Evolutionary conservation across 129 eudicot species (phyloP).

Genomic region (Arctium minus): DNA sequence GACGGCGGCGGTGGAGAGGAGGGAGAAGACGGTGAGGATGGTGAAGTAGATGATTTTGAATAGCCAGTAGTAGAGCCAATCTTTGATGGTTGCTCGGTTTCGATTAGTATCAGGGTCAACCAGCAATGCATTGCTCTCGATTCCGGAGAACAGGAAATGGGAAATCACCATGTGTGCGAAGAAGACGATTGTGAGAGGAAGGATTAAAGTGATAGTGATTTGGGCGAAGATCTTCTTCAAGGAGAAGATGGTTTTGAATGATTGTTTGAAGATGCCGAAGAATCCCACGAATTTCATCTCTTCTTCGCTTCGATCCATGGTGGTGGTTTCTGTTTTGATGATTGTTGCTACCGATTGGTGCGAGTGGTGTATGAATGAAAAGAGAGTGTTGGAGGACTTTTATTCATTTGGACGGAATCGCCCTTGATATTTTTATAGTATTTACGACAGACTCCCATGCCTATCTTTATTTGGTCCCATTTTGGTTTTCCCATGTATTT

Average conservation of each 20-base stretch:
- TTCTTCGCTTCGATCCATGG: conserved; percentile 32
- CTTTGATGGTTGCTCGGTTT: neutral
- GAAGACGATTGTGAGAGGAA: conserved; percentile 34
- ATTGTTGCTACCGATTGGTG: neutral
- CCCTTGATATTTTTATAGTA: neutral
- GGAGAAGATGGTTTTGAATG: conserved; percentile 23
- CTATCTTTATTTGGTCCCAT: neutral
- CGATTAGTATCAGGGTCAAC: neutral
- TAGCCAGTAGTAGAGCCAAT: conserved; percentile 25
- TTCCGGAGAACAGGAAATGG: neutral
- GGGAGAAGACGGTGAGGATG: conserved; percentile 47
- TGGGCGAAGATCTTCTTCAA: conserved; percentile 25
- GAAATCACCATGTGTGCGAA: conserved; percentile 19
- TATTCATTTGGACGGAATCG: neutral
- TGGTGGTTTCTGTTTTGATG: no score
- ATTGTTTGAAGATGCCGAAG: conserved; percentile 31
- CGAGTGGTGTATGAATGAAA: neutral
- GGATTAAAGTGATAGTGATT: conserved; percentile 23
- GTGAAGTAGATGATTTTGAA: conserved; percentile 40
- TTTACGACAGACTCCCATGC: neutral
- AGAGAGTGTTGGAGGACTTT: neutral
- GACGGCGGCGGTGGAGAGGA: conserved; percentile 72
- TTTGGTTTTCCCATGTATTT: neutral
- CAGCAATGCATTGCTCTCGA: neutral
- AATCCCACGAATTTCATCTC: conserved; percentile 28